Base-by-base conservation (phyloP, 2,329 filamentous ascomycete genomes). In the Cryphonectria naterciae region DNA sequence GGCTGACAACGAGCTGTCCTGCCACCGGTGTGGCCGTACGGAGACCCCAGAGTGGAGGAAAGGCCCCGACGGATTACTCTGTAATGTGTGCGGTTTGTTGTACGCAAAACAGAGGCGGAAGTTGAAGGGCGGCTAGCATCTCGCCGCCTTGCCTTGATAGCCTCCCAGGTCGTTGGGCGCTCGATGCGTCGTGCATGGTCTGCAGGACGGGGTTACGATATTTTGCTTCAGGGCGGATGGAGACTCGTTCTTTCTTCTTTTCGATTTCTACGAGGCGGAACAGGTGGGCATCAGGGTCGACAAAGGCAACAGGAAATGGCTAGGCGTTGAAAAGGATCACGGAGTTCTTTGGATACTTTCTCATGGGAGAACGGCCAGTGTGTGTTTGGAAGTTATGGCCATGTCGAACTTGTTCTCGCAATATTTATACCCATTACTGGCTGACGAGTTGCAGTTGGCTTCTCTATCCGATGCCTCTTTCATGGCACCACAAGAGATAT, bases 41-140 rank as follows among this genome's bases (percentile, higher is more conserved):
- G 71, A 73, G 35, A 74, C 73, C 2, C 73, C 73, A 17, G 69
- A 74, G 62, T 74, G 73, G 73, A 71, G 73, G 13, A 69, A 67
- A 54, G 73, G 73, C 17, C 69, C 73, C 1, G 69, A 73, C 32
- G 73, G 73, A 10, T 22, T 69, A 43, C 69, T 74, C n/a, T 74
- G 73, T 8, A 74, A 74, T 22, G 67, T 70, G 2, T 74, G 73
- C 63, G 73, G 73, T 19, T 46, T 74, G 67, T 13, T 74, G 25
- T 74, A 73, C 13, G 67, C 68, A 28, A 74, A 72, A 49, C 64
- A 68, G 52, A 73, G 41, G 41, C 62, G 67, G 13, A 73, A 69
- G n/a, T 49, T 65, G 58, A 73, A 65, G 69, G 43, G 60, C n/a
- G 19, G 35, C 19, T 64, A 28, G 25, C 37, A 46, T 32, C 11